Conservation (phyloP, 2,329 filamentous ascomycete species). For the Lasiodiplodia theobromae region DNA sequence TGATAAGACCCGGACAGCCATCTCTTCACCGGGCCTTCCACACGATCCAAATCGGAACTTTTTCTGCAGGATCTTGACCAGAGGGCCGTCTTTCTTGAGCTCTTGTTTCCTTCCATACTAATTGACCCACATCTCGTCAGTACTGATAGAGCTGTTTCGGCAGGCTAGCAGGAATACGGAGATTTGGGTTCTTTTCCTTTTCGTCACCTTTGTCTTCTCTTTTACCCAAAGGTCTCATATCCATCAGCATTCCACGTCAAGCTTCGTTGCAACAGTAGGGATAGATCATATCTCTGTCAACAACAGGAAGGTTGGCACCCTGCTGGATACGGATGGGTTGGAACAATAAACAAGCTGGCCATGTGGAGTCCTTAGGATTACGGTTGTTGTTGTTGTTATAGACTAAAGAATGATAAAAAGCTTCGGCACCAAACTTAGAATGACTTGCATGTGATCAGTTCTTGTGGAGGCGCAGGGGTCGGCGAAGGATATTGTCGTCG, state of each 20-base stretch:
- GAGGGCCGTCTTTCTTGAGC: neutral
- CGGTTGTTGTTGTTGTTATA: neutral
- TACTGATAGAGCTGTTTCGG: neutral
- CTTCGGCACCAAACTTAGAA: conserved; percentile 11
- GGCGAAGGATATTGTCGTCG: neutral
- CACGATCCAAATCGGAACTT: neutral
- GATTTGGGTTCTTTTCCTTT: neutral
- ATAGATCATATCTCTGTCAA: neutral
- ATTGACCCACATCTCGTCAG: conserved; percentile 5
- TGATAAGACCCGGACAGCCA: neutral
- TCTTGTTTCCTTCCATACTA: neutral
- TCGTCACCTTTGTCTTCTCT: neutral
- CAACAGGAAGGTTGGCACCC: neutral
- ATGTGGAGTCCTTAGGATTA: neutral
- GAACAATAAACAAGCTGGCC: neutral
- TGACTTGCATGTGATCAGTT: neutral
- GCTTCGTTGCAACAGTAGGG: neutral
- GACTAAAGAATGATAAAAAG: conserved; percentile 10
- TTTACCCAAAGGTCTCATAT: neutral
- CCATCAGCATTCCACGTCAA: neutral
- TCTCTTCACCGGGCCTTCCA: neutral
- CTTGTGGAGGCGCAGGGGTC: neutral
- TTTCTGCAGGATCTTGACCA: neutral
- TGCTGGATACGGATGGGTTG: neutral
- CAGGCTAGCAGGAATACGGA: neutral